phyloP scores from a whole-genome alignment of 345 rosid genomes.

The Anacardium occidentale region DNA sequence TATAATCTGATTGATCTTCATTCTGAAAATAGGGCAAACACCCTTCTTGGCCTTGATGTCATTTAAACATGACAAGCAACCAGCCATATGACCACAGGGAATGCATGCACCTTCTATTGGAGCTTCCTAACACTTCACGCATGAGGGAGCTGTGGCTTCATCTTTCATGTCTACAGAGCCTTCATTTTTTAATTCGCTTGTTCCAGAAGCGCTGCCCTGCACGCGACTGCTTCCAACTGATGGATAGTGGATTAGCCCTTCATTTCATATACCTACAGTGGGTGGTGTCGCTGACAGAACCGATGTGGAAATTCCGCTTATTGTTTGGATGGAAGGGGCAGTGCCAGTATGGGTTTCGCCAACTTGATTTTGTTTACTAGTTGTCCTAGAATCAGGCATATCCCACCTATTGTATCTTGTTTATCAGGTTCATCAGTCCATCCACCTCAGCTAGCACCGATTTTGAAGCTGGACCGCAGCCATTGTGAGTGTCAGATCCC shows the following conservation, averaged over 20 bases:
- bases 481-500: slow-evolving; percentile 36
- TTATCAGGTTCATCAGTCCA: slow-evolving; percentile 26
- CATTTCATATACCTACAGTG: slow-evolving; percentile 26
- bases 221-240: slow-evolving; percentile 27
- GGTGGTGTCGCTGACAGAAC: slow-evolving; percentile 33
- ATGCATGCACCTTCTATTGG: slow-evolving; percentile 50
- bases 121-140: slow-evolving; percentile 56
- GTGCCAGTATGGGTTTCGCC: slow-evolving; percentile 8
- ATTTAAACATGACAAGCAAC: slow-evolving; percentile 52
- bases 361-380: slow-evolving; percentile 22
- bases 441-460: background rate
- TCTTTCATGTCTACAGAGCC: slow-evolving; percentile 26
- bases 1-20: slow-evolving; percentile 41
- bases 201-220: slow-evolving; percentile 10
- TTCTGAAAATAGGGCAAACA: slow-evolving; percentile 51
- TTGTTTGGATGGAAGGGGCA: slow-evolving; percentile 21
- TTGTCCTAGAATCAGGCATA: slow-evolving; percentile 25
- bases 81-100: slow-evolving; percentile 63
- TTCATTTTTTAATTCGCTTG: slow-evolving; percentile 23
- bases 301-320: slow-evolving; percentile 16
- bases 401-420: slow-evolving; percentile 37
- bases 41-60: slow-evolving; percentile 48
- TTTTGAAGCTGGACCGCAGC: slow-evolving; percentile 33
- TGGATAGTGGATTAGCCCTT: slow-evolving; percentile 40
- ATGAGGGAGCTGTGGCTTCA: slow-evolving; percentile 33